These are phyloP conservation scores for Neohortaea acidophila DNA, from an alignment of 495 filamentous ascomycete genomes.

Conservation along the genomic window DNA sequence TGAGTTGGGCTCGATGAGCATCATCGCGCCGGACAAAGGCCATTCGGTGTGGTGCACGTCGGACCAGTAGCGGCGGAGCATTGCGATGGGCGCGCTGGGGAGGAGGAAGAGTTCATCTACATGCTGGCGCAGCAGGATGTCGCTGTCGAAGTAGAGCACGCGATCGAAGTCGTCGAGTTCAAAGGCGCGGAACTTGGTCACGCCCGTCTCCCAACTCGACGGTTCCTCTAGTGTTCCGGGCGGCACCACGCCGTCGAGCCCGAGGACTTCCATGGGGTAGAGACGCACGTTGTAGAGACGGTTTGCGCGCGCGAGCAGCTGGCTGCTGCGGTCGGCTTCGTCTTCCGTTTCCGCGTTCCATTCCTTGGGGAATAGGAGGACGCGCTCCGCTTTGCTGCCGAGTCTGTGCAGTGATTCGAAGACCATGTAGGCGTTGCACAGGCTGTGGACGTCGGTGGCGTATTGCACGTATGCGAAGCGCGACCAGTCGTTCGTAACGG, in stretches of 20 bases:
- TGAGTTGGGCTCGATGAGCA: conserved; percentile 22
- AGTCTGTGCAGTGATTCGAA: conserved; percentile 24
- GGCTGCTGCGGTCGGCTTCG: conserved; percentile 16
- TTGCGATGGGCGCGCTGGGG: conserved; percentile 23
- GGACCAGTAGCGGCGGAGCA: conserved; percentile 28
- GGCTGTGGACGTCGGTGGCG: conserved; percentile 24
- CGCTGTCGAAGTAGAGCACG: conserved; percentile 26
- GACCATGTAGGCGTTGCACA: conserved; percentile 26
- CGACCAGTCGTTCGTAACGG: conserved; percentile 20
- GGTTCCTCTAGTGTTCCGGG: conserved; percentile 12
- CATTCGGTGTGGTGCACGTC: conserved; percentile 9
- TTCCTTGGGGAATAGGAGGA: conserved; percentile 24
- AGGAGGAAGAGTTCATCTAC: conserved; percentile 29
- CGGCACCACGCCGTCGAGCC: conserved; percentile 14
- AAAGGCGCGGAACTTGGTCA: conserved; percentile 28
- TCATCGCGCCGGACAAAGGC: conserved; percentile 23
- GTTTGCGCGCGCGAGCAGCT: conserved; percentile 21
- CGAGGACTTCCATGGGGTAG: conserved; percentile 21
- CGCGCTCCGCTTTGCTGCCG: conserved; percentile 24
- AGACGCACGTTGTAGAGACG: conserved; percentile 24
- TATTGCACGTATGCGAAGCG: conserved; percentile 26
- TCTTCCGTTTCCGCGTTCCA: conserved; percentile 19
- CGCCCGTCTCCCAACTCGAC: conserved; percentile 19
- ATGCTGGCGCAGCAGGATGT: conserved; percentile 23
- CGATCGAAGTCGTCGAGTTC: conserved; percentile 23